Evolutionary conservation across 75 land plant species (phyloP), one percentile per base, ranked within the genome.

Genomic region (Isoetes taiwanensis): DNA sequence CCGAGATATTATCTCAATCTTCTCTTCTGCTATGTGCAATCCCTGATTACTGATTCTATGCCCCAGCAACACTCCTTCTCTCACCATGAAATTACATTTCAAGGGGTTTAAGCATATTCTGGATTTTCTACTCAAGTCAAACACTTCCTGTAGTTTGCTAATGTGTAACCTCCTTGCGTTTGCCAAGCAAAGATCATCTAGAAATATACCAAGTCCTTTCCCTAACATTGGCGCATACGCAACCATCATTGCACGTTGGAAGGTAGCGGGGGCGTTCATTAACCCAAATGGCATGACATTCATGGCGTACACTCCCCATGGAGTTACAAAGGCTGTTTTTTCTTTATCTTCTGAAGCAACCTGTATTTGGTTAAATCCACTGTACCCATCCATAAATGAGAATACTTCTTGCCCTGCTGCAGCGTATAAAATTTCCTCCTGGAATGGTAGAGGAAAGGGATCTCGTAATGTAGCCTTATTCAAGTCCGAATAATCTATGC

Each of bases 231-330:
- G 39, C 12, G 39, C 39, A 14, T 10, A 37, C 3, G 66, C 57
- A 2, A 32, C 50, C 16, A 38, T 76, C 75, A 71, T 65, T 11
- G 62, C 26, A 8, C 28, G 2, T 57, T 64, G 59, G 30, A 67
- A 67, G 0, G 33, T 57, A 0, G 56, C 4, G 0, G 30, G 70
- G 0, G 64, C 63, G 30, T 59, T 67, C 0, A 24, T 59, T 1
- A 67, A 11, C 20, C 42, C 35, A 27, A 66, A 66, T 0, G 53
- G 25, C 68, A 57, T 66, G 2, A 66, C 68, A 0, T 43, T 9
- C 30, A 58, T 59, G n/a, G 50, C 64, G 32, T 35, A 67, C n/a
- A 35, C n/a, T 1, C 69, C 63, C 35, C 35, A 67, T 0, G 54
- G 0, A 11, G 68, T 57, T 25, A 32, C 25, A 20, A 27, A 59